Base-by-base conservation (phyloP, 2,329 filamentous ascomycete genomes). In the Pyricularia sp. region DNA sequence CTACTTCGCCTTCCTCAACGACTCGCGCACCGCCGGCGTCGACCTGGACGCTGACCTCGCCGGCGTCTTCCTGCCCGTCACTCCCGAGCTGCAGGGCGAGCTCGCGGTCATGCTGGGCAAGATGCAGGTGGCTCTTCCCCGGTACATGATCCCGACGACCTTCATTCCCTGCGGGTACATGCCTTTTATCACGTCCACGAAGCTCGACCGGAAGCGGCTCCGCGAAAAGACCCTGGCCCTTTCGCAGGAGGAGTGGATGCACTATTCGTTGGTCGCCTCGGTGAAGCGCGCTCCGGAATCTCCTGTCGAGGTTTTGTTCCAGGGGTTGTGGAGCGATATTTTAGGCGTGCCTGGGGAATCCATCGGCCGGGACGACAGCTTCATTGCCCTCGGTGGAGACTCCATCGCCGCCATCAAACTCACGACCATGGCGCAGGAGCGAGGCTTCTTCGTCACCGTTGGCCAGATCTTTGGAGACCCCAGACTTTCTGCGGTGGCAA, bases 331-430 rank as follows among this genome's bases (percentile, higher is more conserved):
- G 67, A 68, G 69, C 14, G 68, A 67, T 17, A 68, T 73, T 11
- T 68, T 74, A 14, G 65, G 36, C 9, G 65, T 73, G 25, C 50
- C 69, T 4, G 36, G 26, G 4, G 67, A 68, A 2, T 64, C 69
- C 1, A 71, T 75, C 17, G 71, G 72, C 28, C 66, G 69, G 3
- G 71, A 71, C 17, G 74, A 78, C 64, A 76, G 75, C 69, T 80
- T 81, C 71, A 76, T 78, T 68, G 72, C 73, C 2, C 72, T 81
- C 0, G 79, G 79, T 9, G 79, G 79, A 28, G 78, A 79, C 70
- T 81, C 79, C 0, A 74, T 81, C 5, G 68, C 73, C 4, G 78
- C 78, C 3, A 83, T 82, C 74, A 82, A 80, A 64, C 73, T 86
- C 1, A 82, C 85, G 0, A 79, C 83, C 63, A 76, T 71, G 23